Evolutionary conservation across 495 filamentous ascomycete genomes (phyloP).

Genomic region (Alectoria sarmentosa): DNA sequence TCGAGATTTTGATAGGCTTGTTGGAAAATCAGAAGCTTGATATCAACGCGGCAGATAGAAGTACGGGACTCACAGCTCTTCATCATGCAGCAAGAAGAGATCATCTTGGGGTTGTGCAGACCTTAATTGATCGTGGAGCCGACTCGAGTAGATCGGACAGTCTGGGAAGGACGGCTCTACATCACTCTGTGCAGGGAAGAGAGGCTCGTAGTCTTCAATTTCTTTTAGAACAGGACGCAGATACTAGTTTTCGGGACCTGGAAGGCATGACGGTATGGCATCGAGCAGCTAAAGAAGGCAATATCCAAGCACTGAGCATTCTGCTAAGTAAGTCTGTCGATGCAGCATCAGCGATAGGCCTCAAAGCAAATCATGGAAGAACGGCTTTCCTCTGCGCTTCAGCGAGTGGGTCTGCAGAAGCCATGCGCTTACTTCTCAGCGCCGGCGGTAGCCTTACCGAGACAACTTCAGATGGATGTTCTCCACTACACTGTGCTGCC

Average conservation of each 20-base stretch:
- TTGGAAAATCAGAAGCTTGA: not conserved
- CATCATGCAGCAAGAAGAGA: constrained; percentile 5
- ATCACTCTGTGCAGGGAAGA: not conserved
- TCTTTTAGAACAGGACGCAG: not conserved
- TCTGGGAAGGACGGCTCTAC: not conserved
- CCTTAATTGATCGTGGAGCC: not conserved
- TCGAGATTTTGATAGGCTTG: not conserved
- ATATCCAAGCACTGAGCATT: not conserved
- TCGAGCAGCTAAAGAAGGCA: not conserved
- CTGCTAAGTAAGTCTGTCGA: not conserved
- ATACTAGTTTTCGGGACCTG: not conserved
- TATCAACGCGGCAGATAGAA: not conserved
- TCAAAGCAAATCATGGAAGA: not conserved
- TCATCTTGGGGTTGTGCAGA: not conserved
- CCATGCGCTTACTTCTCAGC: not conserved
- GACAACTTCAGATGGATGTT: not conserved
- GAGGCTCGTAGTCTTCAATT: not conserved
- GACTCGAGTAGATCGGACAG: not conserved
- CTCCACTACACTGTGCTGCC: not conserved
- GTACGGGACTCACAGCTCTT: constrained; percentile 5
- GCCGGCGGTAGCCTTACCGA: not conserved
- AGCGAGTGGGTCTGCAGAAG: not conserved
- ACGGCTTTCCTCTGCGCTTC: not conserved
- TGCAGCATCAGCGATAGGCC: not conserved
- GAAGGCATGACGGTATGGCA: not conserved